phyloP scores from a whole-genome alignment of 179 eudicot genomes.

The Actinidia chinensis region DNA sequence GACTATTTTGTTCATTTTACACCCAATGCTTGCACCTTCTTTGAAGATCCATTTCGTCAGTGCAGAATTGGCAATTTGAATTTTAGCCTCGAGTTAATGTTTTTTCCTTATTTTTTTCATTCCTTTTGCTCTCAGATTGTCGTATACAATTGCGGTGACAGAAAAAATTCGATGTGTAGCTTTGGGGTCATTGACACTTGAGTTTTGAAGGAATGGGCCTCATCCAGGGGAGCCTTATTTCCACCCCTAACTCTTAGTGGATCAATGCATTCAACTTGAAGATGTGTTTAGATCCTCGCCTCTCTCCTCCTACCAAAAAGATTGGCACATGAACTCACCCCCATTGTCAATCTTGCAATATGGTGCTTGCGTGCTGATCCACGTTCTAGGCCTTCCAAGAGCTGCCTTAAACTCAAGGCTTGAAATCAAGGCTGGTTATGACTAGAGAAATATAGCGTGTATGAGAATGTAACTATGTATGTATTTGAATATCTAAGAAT shows the following conservation, averaged over 20 bases:
- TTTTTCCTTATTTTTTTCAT: too few relatives aligned
- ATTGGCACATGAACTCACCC: background rate
- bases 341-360: background rate
- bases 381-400: constrained; percentile 12
- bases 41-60: too few relatives aligned
- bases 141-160: constrained; percentile 13
- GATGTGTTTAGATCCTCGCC: constrained; percentile 20
- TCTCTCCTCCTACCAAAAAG: background rate
- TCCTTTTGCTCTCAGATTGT: background rate
- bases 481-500: too few relatives aligned
- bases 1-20: too few relatives aligned
- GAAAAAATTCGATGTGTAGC: constrained; percentile 17
- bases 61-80: too few relatives aligned
- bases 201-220: constrained; percentile 14
- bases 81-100: too few relatives aligned
- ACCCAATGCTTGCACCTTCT: too few relatives aligned
- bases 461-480: too few relatives aligned
- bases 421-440: background rate
- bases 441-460: background rate
- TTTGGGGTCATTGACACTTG: constrained; percentile 18
- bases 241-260: background rate
- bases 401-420: constrained; percentile 9
- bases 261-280: background rate
- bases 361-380: constrained; percentile 4
- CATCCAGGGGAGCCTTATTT: constrained; percentile 15